Evolutionary conservation across 768 basidiomycete species (phyloP).

Genomic region (Kwoniella sp.): DNA sequence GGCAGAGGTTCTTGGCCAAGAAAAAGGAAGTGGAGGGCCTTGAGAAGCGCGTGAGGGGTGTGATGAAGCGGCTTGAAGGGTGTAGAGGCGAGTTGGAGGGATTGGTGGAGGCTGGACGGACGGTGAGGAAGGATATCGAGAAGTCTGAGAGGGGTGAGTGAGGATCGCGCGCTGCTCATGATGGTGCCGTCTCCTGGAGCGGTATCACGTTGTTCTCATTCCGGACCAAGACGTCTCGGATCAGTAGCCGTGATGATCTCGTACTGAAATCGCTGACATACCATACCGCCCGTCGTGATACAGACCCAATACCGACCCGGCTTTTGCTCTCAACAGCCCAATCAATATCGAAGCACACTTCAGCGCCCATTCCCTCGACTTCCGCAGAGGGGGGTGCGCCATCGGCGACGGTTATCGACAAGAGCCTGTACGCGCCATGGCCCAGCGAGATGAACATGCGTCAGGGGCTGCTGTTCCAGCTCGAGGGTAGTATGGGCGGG

Average conservation of each 20-base stretch:
- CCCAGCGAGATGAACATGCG: slow-evolving; percentile 48
- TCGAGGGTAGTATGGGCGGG: slow-evolving; percentile 45
- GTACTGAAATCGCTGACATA: background rate
- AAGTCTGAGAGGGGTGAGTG: slow-evolving; percentile 33
- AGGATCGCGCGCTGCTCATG: background rate
- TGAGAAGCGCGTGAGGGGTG: slow-evolving; percentile 30
- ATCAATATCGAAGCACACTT: slow-evolving; percentile 35
- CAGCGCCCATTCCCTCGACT: slow-evolving; percentile 31
- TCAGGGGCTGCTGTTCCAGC: slow-evolving; percentile 40
- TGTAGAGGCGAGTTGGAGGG: slow-evolving; percentile 37
- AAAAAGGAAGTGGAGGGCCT: slow-evolving; percentile 31
- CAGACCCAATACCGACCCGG: slow-evolving; percentile 32
- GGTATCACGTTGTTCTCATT: background rate
- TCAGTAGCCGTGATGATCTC: background rate
- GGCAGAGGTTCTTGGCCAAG: slow-evolving; percentile 18
- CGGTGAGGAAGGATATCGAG: slow-evolving; percentile 27
- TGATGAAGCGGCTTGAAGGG: slow-evolving; percentile 30
- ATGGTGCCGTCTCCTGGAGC: too few species aligned
- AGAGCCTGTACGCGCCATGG: slow-evolving; percentile 41
- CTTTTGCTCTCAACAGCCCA: slow-evolving; percentile 38
- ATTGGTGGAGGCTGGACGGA: slow-evolving; percentile 28
- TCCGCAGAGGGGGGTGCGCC: slow-evolving; percentile 2
- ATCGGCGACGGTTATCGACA: slow-evolving; percentile 28
- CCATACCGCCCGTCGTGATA: background rate
- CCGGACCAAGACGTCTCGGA: background rate